Conservation (phyloP, 805 yeast species). For the Diddensiella transvaalensis region DNA sequence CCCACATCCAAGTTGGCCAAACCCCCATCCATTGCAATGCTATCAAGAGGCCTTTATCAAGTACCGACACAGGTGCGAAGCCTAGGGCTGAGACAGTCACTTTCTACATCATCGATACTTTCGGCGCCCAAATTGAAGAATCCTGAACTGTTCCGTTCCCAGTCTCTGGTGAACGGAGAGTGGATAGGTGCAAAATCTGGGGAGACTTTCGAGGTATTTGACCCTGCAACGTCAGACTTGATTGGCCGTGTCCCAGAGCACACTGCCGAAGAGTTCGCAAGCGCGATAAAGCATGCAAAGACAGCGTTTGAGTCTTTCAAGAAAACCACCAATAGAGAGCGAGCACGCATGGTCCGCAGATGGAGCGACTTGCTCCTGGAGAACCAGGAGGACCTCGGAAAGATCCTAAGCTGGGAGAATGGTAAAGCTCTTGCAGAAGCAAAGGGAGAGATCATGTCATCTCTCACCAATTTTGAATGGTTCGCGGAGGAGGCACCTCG, state of each 20-base stretch:
- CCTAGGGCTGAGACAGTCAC: background rate
- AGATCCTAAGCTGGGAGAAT: constrained; percentile 61
- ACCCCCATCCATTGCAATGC: too few relatives aligned
- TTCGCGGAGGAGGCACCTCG: constrained; percentile 74
- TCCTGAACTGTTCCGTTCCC: constrained; percentile 23
- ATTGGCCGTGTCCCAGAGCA: constrained; percentile 56
- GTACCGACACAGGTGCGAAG: too few relatives aligned
- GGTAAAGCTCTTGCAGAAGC: constrained; percentile 74
- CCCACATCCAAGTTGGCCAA: too few relatives aligned
- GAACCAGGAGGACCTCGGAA: constrained; percentile 63
- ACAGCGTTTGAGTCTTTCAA: constrained; percentile 51
- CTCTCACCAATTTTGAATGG: constrained; percentile 85
- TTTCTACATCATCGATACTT: background rate
- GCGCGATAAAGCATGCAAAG: constrained; percentile 55
- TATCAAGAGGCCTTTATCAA: too few relatives aligned
- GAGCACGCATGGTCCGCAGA: constrained; percentile 50
- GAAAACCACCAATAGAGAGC: constrained; percentile 51
- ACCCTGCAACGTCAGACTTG: constrained; percentile 65
- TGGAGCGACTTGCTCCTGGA: constrained; percentile 53
- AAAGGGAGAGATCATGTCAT: constrained; percentile 61
- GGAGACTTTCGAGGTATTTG: constrained; percentile 57
- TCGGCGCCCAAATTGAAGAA: constrained; percentile 16
- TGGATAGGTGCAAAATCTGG: constrained; percentile 53
- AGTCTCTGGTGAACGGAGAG: constrained; percentile 56
- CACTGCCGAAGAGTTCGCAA: constrained; percentile 45